phyloP scores from a whole-genome alignment of 2,329 filamentous ascomycete species.

The Colletotrichum zoysiae region DNA sequence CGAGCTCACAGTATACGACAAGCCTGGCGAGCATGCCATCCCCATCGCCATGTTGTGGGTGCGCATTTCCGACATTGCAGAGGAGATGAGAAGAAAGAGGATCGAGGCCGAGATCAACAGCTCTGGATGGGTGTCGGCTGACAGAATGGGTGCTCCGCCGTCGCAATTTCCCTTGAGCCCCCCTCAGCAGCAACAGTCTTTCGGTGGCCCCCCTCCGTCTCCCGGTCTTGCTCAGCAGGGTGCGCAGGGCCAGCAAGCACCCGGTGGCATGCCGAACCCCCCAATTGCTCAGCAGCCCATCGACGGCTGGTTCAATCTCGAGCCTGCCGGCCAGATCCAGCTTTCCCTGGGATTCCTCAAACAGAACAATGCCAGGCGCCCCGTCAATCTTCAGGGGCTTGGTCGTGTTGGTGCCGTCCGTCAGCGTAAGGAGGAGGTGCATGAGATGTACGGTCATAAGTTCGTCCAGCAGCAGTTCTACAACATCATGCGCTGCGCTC shows the following conservation, averaged over 20 bases:
- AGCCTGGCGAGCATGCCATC: conserved; percentile 87
- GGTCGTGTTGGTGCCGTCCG: conserved; percentile 96
- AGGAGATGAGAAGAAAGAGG: conserved; percentile 97
- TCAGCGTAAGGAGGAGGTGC: conserved; percentile 96
- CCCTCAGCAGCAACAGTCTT: conserved; percentile 55
- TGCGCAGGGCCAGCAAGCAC: conserved; percentile 50
- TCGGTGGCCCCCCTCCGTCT: conserved; percentile 59
- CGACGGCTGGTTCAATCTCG: conserved; percentile 96
- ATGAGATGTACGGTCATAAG: conserved; percentile 99
- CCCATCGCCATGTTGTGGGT: conserved; percentile 98
- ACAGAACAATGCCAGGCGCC: conserved; percentile 84
- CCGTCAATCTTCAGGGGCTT: conserved; percentile 89
- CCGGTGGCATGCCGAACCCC: conserved; percentile 54
- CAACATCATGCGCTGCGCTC: conserved; percentile 99
- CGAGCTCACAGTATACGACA: conserved; percentile 97
- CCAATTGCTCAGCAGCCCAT: conserved; percentile 73
- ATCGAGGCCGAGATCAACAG: conserved; percentile 96
- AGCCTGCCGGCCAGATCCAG: conserved; percentile 93
- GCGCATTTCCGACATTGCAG: conserved; percentile 94
- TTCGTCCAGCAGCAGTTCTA: conserved; percentile 99
- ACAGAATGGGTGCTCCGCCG: conserved; percentile 83
- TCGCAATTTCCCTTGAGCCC: conserved; percentile 71
- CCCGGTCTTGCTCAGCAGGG: conserved; percentile 54
- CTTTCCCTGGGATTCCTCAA: conserved; percentile 93
- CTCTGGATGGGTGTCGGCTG: conserved; percentile 96